Percentiles rank a stretch among this genome's conserved stretches.
phyloP scores from a whole-genome alignment of 768 basidiomycete genomes.

The Hygrocybe punicea region DNA sequence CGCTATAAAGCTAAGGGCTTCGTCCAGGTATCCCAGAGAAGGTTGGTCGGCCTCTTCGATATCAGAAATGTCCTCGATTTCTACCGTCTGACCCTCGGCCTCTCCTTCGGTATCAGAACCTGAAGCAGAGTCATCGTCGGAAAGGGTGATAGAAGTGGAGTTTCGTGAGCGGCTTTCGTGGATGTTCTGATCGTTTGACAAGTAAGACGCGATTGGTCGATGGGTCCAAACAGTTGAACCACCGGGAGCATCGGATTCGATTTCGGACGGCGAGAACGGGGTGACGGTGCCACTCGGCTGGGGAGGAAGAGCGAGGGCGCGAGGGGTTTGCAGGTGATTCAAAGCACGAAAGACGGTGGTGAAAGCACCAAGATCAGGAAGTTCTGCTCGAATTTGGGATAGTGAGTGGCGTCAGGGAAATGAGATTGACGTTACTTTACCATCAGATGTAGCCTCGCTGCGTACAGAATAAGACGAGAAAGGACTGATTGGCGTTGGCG shows the following conservation, averaged over 20 bases:
- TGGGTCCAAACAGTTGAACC: slow-evolving; percentile 7
- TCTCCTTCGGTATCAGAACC: slow-evolving; percentile 11
- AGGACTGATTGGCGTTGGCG: slow-evolving; percentile 15
- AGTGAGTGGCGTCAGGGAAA: not conserved
- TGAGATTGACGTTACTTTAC: not conserved
- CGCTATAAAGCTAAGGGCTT: slow-evolving; percentile 71
- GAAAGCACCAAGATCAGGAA: slow-evolving; percentile 11
- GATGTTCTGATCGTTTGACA: not conserved
- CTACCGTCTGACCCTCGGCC: slow-evolving; percentile 4
- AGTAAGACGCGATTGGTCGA: slow-evolving; percentile 8
- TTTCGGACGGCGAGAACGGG: not conserved
- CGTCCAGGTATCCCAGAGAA: slow-evolving; percentile 69
- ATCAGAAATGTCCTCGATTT: slow-evolving; percentile 10
- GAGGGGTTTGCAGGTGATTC: slow-evolving; percentile 4
- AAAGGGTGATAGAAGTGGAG: not conserved
- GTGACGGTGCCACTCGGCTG: not conserved
- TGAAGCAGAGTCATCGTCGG: not conserved
- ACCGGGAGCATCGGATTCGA: not conserved
- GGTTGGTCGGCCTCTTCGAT: slow-evolving; percentile 33
- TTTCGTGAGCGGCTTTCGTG: not conserved
- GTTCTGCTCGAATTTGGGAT: slow-evolving; percentile 1
- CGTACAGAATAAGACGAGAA: slow-evolving; percentile 12
- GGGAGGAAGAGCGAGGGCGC: not conserved
- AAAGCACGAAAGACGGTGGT: slow-evolving; percentile 7
- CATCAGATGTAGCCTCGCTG: slow-evolving; percentile 13